Conservation (phyloP, 495 filamentous ascomycete genomes). For the Hyaloscypha finlandica region DNA sequence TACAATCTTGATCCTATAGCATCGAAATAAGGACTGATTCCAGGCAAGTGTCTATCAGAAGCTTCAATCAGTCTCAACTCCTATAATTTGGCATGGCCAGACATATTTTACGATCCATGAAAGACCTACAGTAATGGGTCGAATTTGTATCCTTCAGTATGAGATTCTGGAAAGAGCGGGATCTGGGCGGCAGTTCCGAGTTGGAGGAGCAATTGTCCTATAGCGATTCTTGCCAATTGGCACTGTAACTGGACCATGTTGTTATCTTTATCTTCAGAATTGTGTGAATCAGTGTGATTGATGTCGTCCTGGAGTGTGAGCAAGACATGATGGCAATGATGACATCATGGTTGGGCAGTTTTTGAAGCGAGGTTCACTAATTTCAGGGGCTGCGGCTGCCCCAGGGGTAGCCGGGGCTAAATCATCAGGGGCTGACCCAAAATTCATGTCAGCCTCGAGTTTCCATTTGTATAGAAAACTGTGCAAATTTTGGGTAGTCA, state of each 20-base stretch:
- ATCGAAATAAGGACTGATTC: conserved; percentile 29
- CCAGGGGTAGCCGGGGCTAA: too few species aligned
- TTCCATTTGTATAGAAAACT: too few species aligned
- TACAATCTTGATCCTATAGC: conserved; percentile 14
- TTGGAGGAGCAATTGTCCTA: background rate
- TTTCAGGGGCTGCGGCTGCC: too few species aligned
- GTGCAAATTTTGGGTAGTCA: too few species aligned
- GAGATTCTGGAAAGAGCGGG: conserved; percentile 21
- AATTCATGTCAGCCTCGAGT: too few species aligned
- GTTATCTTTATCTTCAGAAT: background rate
- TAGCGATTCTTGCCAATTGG: background rate
- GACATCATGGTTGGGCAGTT: too few species aligned
- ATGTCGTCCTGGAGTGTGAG: background rate
- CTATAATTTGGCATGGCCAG: background rate
- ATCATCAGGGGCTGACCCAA: too few species aligned
- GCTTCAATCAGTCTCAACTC: background rate
- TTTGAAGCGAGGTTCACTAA: too few species aligned
- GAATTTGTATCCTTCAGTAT: conserved; percentile 29
- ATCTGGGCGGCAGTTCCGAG: conserved; percentile 10
- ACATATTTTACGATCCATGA: background rate
- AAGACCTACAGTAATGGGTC: conserved; percentile 16
- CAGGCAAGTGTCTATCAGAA: conserved; percentile 15
- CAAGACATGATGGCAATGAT: too few species aligned
- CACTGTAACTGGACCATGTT: background rate
- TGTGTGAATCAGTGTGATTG: background rate